Percentiles rank a stretch among this genome's conserved stretches.
Conservation (phyloP, 768 basidiomycete species). For the Lactarius tabidus region DNA sequence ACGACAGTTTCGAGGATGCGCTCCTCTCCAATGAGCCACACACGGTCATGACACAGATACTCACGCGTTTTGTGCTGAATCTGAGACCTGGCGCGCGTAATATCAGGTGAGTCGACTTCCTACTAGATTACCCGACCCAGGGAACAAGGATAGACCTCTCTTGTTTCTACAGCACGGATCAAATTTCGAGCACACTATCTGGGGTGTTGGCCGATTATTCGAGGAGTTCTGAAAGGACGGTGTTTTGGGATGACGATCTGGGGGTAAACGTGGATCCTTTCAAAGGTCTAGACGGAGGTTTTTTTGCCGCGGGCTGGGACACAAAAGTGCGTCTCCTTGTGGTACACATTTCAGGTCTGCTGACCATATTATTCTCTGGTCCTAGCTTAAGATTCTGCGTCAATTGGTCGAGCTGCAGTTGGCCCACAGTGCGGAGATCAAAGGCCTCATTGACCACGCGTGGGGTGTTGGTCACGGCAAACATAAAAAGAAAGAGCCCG, state of each 20-base stretch:
- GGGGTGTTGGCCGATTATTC: constrained; percentile 66
- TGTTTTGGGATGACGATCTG: constrained; percentile 75
- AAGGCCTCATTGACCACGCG: constrained; percentile 71
- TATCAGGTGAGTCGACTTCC: constrained; percentile 62
- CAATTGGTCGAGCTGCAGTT: constrained; percentile 85
- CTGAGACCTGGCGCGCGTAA: constrained; percentile 87
- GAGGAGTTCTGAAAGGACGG: constrained; percentile 67
- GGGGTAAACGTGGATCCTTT: constrained; percentile 73
- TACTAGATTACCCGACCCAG: constrained; percentile 31
- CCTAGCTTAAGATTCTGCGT: constrained; percentile 75
- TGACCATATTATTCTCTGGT: constrained; percentile 21
- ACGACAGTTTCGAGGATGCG: constrained; percentile 70
- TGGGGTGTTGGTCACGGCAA: constrained; percentile 85
- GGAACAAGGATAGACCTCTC: constrained; percentile 34
- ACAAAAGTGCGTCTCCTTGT: constrained; percentile 58
- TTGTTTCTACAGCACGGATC: constrained; percentile 58
- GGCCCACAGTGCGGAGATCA: constrained; percentile 61
- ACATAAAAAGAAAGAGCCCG: constrained; percentile 73
- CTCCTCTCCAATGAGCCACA: constrained; percentile 69
- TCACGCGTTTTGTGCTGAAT: constrained; percentile 74
- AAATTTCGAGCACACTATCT: constrained; percentile 73
- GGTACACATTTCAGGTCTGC: constrained; percentile 25
- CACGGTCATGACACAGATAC: constrained; percentile 65
- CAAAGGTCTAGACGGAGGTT: constrained; percentile 57
- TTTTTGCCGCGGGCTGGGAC: constrained; percentile 79